Evolutionary conservation across 2,329 filamentous ascomycete genomes (phyloP).

Genomic region (Colletotrichum godetiae): DNA sequence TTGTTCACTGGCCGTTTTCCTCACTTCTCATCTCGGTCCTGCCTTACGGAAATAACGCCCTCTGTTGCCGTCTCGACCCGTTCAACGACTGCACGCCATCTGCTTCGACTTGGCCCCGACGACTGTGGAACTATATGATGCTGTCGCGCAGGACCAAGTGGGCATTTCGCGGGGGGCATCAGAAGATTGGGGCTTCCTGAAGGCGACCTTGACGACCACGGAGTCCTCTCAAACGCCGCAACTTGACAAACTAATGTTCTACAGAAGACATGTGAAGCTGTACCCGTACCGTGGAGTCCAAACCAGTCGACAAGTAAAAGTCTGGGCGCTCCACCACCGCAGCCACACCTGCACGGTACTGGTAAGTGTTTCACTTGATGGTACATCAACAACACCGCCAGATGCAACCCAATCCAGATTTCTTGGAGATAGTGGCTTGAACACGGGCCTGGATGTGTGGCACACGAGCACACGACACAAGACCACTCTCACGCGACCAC

Average conservation of each 20-base stretch:
- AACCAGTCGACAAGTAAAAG: background rate
- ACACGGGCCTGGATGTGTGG: constrained; percentile 21
- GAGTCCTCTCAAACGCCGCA: background rate
- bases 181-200: background rate
- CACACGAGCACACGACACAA: constrained; percentile 31
- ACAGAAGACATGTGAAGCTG: background rate
- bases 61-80: background rate
- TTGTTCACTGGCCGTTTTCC: background rate
- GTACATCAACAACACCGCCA: background rate
- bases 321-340: background rate
- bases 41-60: background rate
- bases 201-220: background rate
- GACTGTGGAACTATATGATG: constrained; percentile 23
- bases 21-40: background rate
- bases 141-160: constrained; percentile 12
- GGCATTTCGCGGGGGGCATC: background rate
- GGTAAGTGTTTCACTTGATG: background rate
- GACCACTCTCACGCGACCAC: constrained; percentile 22
- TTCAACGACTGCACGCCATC: background rate
- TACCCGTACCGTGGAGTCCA: background rate
- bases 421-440: constrained; percentile 19
- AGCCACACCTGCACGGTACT: background rate
- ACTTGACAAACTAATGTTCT: background rate
- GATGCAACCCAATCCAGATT: constrained; percentile 7
- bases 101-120: background rate